Base-by-base conservation (phyloP, 108 stramenopile species). In the Cyclotella baltica region DNA sequence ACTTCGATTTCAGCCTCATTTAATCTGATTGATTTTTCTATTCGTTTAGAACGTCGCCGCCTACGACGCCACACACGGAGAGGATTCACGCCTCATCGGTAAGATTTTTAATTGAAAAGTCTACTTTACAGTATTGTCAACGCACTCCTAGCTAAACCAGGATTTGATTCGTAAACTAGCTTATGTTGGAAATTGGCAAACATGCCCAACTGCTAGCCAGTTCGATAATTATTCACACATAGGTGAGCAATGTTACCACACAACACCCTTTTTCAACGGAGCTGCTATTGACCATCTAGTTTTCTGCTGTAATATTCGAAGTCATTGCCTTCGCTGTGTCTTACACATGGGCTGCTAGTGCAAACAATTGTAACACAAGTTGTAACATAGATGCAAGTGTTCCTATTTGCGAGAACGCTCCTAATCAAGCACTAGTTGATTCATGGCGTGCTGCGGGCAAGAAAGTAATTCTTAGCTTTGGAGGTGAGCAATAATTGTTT, bases 401-500 rank as follows among this genome's bases (percentile, higher is more conserved):
- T 0, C 62, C 53, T 19, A 72, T 87, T 50, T 89, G 88, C 35
- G 72, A 85, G 19, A 87, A 87, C 58, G 51, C 52, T 0, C 37
- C 55, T 16, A 56, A 65, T 22, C 70, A 76, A 29, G 77, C 46
- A 48, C 55, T 89, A 23, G 73, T 89, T 48, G n/a, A 67, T 18
- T 65, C 75, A 16, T 84, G 83, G 71, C 70, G 84, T 53, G 77
- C 53, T 23, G 63, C 61, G 0, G 87, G 89, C 4, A 89, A 89
- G 78, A 89, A 89, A 61, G 83, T 89, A 16, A 77, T 89, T 50
- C 79, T 89, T 0, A 81, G 83, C 53, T 88, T 89, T 62, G 89
- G 89, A 4, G 89, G 40, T 43, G 13, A 11, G 40, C 40, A 43
- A 43, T 13, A 11, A 11, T 6, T 43, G 10, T 11, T 11, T 6